These are phyloP conservation scores for Ophiobolus disseminans DNA, from an alignment of 2,329 filamentous ascomycete species.

Conservation along the genomic window DNA sequence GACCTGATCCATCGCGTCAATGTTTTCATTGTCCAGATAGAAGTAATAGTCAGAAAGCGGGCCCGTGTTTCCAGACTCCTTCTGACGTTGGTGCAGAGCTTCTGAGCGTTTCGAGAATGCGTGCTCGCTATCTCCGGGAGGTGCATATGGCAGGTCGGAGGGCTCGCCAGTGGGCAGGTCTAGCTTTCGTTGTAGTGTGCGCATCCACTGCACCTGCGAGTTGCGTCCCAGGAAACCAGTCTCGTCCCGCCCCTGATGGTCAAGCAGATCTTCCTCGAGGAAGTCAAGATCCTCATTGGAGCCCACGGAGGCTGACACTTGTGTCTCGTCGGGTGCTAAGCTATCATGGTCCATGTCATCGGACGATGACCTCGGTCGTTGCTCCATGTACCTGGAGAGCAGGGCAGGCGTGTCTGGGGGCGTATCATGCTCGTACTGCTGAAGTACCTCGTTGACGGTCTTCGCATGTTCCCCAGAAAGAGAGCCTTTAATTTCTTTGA, in stretches of 20 bases:
- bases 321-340: slow-evolving; percentile 22
- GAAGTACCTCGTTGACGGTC: slow-evolving; percentile 18
- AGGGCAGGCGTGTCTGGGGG: slow-evolving; percentile 1
- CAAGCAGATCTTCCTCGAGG: slow-evolving; percentile 39
- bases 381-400: slow-evolving; percentile 2
- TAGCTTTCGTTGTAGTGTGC: slow-evolving; percentile 33
- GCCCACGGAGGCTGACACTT: slow-evolving; percentile 28
- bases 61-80: slow-evolving; percentile 13
- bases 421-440: slow-evolving; percentile 12
- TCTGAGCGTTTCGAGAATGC: slow-evolving; percentile 20
- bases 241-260: slow-evolving; percentile 30
- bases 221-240: slow-evolving; percentile 44
- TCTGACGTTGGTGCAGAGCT: slow-evolving; percentile 26
- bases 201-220: slow-evolving; percentile 46
- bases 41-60: slow-evolving; percentile 35
- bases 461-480: slow-evolving; percentile 15
- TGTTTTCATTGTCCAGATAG: slow-evolving; percentile 44
- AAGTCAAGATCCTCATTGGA: slow-evolving; percentile 40
- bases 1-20: slow-evolving; percentile 29
- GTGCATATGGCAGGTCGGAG: slow-evolving; percentile 21
- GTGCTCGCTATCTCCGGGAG: slow-evolving; percentile 16
- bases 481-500: slow-evolving; percentile 22
- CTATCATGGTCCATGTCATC: slow-evolving; percentile 5
- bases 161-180: slow-evolving; percentile 11
- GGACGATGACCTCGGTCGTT: slow-evolving; percentile 9